A percentile compares a stretch with the other conserved stretches of the same genome.
phyloP scores from a whole-genome alignment of 805 yeast genomes.

The Zygoascus bituminiphila region DNA sequence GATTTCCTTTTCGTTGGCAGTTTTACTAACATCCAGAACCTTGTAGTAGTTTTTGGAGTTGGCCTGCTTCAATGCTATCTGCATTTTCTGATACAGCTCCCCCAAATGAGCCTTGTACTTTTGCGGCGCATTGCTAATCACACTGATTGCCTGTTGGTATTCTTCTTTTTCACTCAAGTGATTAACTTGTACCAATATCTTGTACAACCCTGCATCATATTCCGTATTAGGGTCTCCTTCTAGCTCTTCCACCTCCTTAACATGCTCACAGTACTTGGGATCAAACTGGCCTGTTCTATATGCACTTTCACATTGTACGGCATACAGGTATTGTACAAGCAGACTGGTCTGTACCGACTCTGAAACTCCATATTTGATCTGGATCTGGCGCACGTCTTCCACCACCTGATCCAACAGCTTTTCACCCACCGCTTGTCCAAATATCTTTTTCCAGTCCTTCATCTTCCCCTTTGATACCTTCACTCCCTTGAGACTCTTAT shows the following conservation, averaged over 20 bases:
- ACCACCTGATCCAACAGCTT: constrained; percentile 4
- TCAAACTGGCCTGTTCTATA: constrained; percentile 26
- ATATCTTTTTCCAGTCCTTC: constrained; percentile 13
- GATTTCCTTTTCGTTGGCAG: constrained; percentile 64
- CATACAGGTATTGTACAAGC: constrained; percentile 28
- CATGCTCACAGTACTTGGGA: constrained; percentile 1
- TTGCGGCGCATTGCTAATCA: constrained; percentile 16
- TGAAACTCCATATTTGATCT: background rate
- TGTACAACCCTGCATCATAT: constrained; percentile 17
- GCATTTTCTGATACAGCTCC: constrained; percentile 8
- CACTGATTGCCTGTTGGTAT: constrained; percentile 15
- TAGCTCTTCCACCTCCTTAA: background rate
- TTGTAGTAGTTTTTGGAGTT: constrained; percentile 69
- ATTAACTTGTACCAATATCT: constrained; percentile 16
- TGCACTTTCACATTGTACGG: constrained; percentile 36
- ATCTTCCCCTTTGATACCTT: background rate
- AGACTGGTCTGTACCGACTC: constrained; percentile 5
- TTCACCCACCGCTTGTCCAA: constrained; percentile 9
- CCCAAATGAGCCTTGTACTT: background rate
- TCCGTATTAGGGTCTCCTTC: constrained; percentile 26
- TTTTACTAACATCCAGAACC: constrained; percentile 54
- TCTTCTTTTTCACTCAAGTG: constrained; percentile 15
- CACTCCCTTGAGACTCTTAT: constrained; percentile 21
- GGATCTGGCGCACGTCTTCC: background rate
- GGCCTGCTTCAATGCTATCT: constrained; percentile 20